These are phyloP conservation scores for Catharanthus roseus DNA, from an alignment of 257 asterid species.

Conservation along the genomic window DNA sequence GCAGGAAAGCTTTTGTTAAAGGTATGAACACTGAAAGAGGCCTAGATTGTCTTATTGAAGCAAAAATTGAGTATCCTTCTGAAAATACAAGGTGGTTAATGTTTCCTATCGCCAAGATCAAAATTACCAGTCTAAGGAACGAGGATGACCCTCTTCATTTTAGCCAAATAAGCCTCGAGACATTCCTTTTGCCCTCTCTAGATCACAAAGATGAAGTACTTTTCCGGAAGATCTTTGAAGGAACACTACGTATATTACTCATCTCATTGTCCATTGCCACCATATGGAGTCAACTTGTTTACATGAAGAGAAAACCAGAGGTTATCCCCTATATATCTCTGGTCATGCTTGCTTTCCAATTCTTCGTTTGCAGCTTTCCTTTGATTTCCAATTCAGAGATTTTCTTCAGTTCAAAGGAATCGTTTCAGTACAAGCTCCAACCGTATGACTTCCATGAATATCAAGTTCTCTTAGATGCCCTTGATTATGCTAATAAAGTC, in stretches of 20 bases:
- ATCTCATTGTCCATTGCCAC: background rate
- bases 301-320: background rate
- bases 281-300: background rate
- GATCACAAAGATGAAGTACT: background rate
- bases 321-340: background rate
- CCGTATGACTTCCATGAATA: background rate
- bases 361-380: background rate
- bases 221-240: background rate
- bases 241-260: background rate
- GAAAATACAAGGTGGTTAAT: background rate
- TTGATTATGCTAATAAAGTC: background rate
- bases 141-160: constrained; percentile 1
- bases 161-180: background rate
- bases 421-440: background rate
- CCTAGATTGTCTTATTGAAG: background rate
- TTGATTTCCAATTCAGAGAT: background rate
- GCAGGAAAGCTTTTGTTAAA: background rate
- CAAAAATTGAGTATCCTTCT: background rate
- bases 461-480: background rate
- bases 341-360: background rate
- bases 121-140: background rate
- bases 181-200: background rate
- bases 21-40: background rate
- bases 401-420: background rate
- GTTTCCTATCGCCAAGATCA: background rate